Evolutionary conservation across 306 rosid species (phyloP).

Genomic region (Clitoria ternatea): DNA sequence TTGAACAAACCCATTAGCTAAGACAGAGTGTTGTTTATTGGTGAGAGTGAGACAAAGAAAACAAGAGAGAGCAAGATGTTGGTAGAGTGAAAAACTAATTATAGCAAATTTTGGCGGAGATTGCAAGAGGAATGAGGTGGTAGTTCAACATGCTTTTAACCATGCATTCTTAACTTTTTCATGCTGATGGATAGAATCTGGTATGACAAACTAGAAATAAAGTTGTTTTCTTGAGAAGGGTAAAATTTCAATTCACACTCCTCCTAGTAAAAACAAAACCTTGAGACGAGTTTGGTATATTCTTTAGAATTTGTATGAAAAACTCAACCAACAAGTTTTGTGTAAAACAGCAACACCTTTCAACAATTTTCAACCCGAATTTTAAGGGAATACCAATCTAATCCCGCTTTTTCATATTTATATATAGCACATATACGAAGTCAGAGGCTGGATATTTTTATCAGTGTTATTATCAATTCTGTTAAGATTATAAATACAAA

Average conservation of each 20-base stretch:
- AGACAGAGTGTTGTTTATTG: background rate
- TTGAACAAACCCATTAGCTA: constrained; percentile 45
- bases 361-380: background rate
- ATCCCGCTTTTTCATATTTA: background rate
- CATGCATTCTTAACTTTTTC: constrained; percentile 24
- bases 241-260: background rate
- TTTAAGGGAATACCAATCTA: background rate
- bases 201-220: constrained; percentile 13
- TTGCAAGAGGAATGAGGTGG: constrained; percentile 15
- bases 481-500: background rate
- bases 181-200: constrained; percentile 9
- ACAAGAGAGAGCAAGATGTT: background rate
- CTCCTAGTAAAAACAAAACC: background rate
- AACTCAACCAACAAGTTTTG: background rate
- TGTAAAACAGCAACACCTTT: background rate
- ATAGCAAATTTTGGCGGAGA: constrained; percentile 34
- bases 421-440: background rate
- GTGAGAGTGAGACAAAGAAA: background rate
- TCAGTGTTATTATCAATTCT: too few species aligned
- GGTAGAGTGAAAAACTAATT: background rate
- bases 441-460: background rate
- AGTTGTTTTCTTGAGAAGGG: background rate
- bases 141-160: background rate
- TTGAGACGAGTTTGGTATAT: background rate
- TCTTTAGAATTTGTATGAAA: background rate